Evolutionary conservation across 495 filamentous ascomycete genomes (phyloP).

Genomic region (Pseudoneurospora amorphoporcata): DNA sequence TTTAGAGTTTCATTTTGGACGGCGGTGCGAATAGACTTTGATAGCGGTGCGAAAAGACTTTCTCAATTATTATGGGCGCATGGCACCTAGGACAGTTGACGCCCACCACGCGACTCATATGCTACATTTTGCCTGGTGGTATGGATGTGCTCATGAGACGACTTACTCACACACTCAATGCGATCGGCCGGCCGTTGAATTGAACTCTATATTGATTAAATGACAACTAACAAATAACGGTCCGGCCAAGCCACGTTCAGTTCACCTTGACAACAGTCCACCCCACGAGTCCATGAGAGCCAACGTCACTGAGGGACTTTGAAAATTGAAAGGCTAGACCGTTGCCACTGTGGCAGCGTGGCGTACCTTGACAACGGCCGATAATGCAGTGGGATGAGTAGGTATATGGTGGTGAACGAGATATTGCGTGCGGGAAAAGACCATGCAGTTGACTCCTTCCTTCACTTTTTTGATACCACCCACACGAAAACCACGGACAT

Average conservation of each 20-base stretch:
- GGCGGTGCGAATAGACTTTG: no score
- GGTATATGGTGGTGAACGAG: neutral
- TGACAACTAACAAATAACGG: neutral
- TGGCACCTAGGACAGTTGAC: neutral
- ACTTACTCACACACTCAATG: neutral
- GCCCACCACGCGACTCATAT: neutral
- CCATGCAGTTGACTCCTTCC: neutral
- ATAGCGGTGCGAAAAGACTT: no score
- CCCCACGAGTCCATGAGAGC: no score
- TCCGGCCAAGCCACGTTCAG: neutral
- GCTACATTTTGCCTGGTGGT: neutral
- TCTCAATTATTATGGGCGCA: neutral
- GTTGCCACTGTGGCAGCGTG: neutral
- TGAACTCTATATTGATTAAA: neutral
- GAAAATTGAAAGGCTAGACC: neutral
- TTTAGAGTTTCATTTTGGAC: no score
- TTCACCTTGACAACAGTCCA: neutral
- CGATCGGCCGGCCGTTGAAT: neutral
- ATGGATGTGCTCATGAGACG: neutral
- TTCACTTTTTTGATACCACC: neutral
- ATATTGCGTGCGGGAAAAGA: neutral
- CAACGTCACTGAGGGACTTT: neutral
- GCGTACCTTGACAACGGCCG: neutral
- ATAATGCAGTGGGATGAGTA: neutral
- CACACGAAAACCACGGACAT: neutral